These are phyloP conservation scores for Cryptococcus sp. DNA, from an alignment of 1,284 basidiomycete genomes.

Conservation along the genomic window DNA sequence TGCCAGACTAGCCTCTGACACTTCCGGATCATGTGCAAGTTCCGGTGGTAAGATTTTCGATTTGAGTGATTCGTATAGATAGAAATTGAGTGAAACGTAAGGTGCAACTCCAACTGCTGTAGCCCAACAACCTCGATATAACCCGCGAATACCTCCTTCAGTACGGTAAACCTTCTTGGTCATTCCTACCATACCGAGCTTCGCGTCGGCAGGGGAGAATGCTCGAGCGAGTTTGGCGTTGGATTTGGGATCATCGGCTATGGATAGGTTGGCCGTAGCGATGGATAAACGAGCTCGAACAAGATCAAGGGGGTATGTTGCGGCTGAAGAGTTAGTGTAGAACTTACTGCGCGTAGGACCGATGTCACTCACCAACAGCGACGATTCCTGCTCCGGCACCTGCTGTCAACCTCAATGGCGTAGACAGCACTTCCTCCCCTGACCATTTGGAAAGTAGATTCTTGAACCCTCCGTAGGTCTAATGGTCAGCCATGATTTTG, in stretches of 20 bases:
- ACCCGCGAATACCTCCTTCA: conserved; percentile 78
- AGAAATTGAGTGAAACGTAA: conserved; percentile 55
- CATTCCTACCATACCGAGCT: conserved; percentile 80
- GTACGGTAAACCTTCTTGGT: conserved; percentile 80
- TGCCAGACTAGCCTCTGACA: conserved; percentile 30
- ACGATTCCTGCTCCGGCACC: conserved; percentile 88
- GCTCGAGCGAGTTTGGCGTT: conserved; percentile 8
- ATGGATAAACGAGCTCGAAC: conserved; percentile 89
- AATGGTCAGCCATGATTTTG: background rate
- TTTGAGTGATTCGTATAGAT: conserved; percentile 34
- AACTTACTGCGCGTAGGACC: background rate
- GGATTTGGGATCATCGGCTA: conserved; percentile 52
- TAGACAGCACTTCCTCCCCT: conserved; percentile 70
- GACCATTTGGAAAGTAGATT: conserved; percentile 53
- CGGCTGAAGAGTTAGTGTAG: conserved; percentile 48
- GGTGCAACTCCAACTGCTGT: conserved; percentile 90
- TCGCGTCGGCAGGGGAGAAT: conserved; percentile 37
- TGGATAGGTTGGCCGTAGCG: conserved; percentile 59
- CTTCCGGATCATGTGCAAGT: conserved; percentile 4
- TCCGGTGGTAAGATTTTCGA: conserved; percentile 23
- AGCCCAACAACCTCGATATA: conserved; percentile 77
- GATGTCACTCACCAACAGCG: conserved; percentile 64
- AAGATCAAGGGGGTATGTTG: conserved; percentile 90
- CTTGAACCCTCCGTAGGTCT: conserved; percentile 74
- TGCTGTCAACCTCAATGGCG: conserved; percentile 70